Percentiles rank a stretch among this genome's conserved stretches.
phyloP scores from a whole-genome alignment of 257 asterid genomes.

The Solanum virginianum region DNA sequence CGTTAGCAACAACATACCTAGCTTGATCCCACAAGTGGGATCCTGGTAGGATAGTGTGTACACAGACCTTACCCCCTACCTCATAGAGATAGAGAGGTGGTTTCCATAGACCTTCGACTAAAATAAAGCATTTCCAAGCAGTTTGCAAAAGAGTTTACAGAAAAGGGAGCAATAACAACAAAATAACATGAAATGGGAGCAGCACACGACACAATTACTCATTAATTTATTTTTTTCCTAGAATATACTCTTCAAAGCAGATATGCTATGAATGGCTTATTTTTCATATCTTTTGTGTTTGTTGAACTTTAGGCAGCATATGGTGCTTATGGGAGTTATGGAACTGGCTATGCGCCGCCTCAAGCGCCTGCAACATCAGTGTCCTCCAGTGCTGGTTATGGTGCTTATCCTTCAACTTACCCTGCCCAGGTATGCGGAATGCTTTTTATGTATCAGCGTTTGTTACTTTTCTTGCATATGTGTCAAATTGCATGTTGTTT shows the following conservation, averaged over 20 bases:
- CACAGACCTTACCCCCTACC: background rate
- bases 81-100: background rate
- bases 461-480: background rate
- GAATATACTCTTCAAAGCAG: background rate
- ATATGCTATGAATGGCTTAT: background rate
- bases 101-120: background rate
- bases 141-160: background rate
- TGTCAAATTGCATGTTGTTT: background rate
- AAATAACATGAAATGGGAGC: background rate
- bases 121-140: background rate
- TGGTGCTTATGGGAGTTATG: constrained; percentile 58
- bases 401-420: constrained; percentile 71
- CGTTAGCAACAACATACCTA: background rate
- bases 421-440: constrained; percentile 51
- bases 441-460: background rate
- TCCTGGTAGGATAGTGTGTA: background rate
- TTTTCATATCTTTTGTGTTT: background rate
- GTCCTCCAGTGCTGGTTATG: constrained; percentile 72
- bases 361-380: constrained; percentile 67
- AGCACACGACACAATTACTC: background rate
- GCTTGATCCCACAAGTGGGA: background rate
- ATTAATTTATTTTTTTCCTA: background rate
- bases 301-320: constrained; percentile 47
- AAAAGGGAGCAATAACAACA: background rate
- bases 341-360: constrained; percentile 47